Base-by-base conservation (phyloP, 1,284 basidiomycete genomes). In the Cerrena zonata region DNA sequence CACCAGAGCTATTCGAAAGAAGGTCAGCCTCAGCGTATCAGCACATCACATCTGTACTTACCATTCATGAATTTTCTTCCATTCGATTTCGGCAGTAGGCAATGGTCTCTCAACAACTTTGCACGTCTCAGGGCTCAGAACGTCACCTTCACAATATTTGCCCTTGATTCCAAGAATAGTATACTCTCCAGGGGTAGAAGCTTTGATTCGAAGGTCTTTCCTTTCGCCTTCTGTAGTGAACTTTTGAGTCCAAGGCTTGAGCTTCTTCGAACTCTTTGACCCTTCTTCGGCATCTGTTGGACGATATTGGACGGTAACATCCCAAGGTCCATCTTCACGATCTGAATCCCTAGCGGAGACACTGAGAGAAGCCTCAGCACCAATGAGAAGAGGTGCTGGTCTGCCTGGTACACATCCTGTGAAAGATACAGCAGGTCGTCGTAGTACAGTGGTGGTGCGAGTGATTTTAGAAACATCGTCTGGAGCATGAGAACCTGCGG, bases 61-160 rank as follows among this genome's bases (percentile, higher is more conserved):
- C 91, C 91, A 93, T 72, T 94, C 95, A 59, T 94, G 89, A 57
- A 98, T 89, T 48, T 88, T 86, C 61, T 86, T 87, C 79, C 94
- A 93, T 64, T 87, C 81, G 56, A 96, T 91, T 61, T 92, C 84
- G 12, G 89, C 86, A 2, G 79, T 82, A 1, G 92, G 91, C 37
- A 77, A 67, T 1, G 89, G 89, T 53, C 85, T 77, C 61, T 91
- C 80, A 34, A 88, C 70, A 1, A 93, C 87, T 45, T 72, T 77
- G 60, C 89, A 93, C 2, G 72, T 78, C 50, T 90, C 87, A 0
- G 93, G 91, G 50, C 87, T 87, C 40, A 91, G 70, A 0, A 96
- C 80, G 49, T 86, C 84, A 2, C 93, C 93, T 34, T 79, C 71
- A 58, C 88, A 87, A 75, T 89, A 76, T 77, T 79, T 80, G 25